Evolutionary conservation across 805 yeast species (phyloP), one percentile per base, ranked within the genome.

Genomic region (Yarrowia divulgata): DNA sequence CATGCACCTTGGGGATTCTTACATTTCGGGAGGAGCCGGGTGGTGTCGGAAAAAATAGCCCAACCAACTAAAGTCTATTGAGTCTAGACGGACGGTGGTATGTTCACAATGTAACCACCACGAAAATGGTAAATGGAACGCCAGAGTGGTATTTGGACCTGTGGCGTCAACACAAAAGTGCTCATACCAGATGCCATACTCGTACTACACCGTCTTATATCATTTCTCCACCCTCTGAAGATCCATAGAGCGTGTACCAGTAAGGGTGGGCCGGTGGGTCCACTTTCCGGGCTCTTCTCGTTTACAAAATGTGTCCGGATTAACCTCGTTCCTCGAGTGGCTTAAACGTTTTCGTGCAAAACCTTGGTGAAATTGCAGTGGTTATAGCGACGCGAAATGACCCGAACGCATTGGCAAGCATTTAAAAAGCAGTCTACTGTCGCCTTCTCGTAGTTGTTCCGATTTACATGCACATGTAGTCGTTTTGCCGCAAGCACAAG

Each of bases 1-100:
- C 63, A 57, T 57, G 63, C 63, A 57, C 63, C 63, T 55, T 55
- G 62, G 62, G 46, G 62, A 40, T 39, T 55, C 62, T n/a, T 57
- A 57, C 63, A 57, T 40, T 42, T 57, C 63, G 63, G 63, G 48
- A 29, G 48, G 63, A 40, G 7, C 48, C 63, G 63, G 63, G 63
- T 29, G 10, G 29, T 12, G 39, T 29, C 63, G 63, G 63, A 57
- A 54, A 39, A 40, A 57, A 57, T 57, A 42, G 63, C 48, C 63
- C 63, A 57, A 23, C 40, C 46, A 40, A 40, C 45, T 40, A 19
- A 57, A 57, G 37, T 16, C 48, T 42, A 40, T 40, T 23, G 39
- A 39, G 39, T 32, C 13, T n/a, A 46, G 12, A 39, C 6, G 23
- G 12, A 32, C 34, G 13, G 19, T 18, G 23, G n/a, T 12, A 57